Percentiles rank a stretch among this genome's conserved stretches.
These are phyloP conservation scores for Leucocoprinus sp. DNA, from an alignment of 768 basidiomycete genomes.

Conservation along the genomic window DNA sequence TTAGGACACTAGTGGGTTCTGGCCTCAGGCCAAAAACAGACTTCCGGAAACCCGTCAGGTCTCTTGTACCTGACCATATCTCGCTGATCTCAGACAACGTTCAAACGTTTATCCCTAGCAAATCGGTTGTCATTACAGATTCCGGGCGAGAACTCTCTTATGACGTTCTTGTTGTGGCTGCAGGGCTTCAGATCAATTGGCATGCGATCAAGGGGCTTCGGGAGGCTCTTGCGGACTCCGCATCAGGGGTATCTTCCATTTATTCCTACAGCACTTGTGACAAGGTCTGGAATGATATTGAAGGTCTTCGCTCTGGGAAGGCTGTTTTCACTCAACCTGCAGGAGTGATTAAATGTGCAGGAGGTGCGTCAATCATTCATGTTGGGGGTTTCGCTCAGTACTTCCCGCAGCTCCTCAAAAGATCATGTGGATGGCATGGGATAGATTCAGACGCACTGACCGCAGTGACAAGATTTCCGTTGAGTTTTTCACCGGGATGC, in stretches of 20 bases:
- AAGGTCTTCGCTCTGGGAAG: constrained; percentile 64
- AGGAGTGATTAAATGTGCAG: constrained; percentile 89
- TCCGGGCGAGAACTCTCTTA: constrained; percentile 69
- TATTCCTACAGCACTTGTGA: constrained; percentile 89
- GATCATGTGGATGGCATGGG: constrained; percentile 98
- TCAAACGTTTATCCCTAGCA: constrained; percentile 63
- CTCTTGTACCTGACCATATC: constrained; percentile 71
- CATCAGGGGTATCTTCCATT: constrained; percentile 82
- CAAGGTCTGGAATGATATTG: constrained; percentile 80
- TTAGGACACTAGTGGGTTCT: constrained; percentile 87
- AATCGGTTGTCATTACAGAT: constrained; percentile 64
- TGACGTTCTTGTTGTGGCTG: constrained; percentile 81
- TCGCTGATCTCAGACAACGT: constrained; percentile 65
- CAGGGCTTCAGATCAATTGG: constrained; percentile 86
- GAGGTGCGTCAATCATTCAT: constrained; percentile 39
- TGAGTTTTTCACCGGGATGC: constrained; percentile 86
- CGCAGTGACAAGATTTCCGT: constrained; percentile 50
- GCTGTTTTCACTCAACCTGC: constrained; percentile 95
- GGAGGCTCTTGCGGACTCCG: constrained; percentile 67
- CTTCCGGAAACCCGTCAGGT: constrained; percentile 55
- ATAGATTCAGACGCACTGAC: constrained; percentile 57
- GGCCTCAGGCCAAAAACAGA: constrained; percentile 68
- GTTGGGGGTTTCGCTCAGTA: background rate
- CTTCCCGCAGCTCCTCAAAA: constrained; percentile 64
- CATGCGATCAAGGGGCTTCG: constrained; percentile 63